Evolutionary conservation across 2,329 filamentous ascomycete species (phyloP), one percentile per base, ranked within the genome.

Genomic region (Diaporthe vexans): DNA sequence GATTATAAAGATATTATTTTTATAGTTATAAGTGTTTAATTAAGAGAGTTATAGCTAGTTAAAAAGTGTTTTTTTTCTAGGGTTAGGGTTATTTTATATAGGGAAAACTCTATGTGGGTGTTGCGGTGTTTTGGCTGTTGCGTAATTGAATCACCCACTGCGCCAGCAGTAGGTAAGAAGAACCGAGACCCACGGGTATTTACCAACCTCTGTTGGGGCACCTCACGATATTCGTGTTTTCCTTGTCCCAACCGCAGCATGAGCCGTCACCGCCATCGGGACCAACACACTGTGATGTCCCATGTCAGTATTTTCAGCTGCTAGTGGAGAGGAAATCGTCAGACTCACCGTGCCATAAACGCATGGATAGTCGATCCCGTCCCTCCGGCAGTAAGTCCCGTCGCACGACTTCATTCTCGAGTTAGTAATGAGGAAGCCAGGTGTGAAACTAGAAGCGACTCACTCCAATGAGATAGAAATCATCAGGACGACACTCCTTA

Each of bases 141-240:
- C n/a, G n/a, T n/a, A n/a, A n/a, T n/a, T n/a, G n/a, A n/a, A n/a
- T n/a, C n/a, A n/a, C n/a, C n/a, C n/a, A n/a, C n/a, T n/a, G n/a
- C n/a, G n/a, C n/a, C n/a, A n/a, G n/a, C n/a, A n/a, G n/a, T n/a
- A n/a, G n/a, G n/a, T n/a, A n/a, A n/a, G n/a, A n/a, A n/a, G n/a
- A n/a, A n/a, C n/a, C n/a, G n/a, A n/a, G n/a, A n/a, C n/a, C n/a
- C n/a, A n/a, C n/a, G n/a, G n/a, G n/a, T n/a, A 17, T 58, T 37
- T 58, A 58, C 56, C 56, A 58, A 37, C 56, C 56, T 58, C 56
- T 33, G 29, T 58, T 58, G 33, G 33, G 56, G 33, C 56, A 58
- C 15, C 10, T 19, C n/a, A 21, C n/a, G 15, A 17, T 10, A 37
- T 10, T 29, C 29, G 29, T 29, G 29, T 29, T 4, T 29, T 29